A percentile compares a stretch with the other conserved stretches of the same genome.
phyloP scores from a whole-genome alignment of 345 rosid genomes.

The Psidium guajava region DNA sequence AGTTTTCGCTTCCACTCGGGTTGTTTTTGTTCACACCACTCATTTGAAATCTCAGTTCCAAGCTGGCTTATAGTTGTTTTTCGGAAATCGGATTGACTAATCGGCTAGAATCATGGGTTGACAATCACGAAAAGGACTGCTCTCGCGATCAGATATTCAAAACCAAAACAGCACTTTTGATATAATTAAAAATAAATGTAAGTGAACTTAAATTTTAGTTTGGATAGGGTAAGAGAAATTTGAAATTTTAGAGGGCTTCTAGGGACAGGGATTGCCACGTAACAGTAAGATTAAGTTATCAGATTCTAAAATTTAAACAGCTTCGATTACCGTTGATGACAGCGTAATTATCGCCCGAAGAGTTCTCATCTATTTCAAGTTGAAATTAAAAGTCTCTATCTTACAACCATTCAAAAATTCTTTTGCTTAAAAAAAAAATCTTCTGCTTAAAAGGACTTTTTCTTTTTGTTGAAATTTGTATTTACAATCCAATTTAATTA shows the following conservation, averaged over 20 bases:
- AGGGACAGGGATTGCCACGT: not conserved
- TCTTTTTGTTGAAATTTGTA: not conserved
- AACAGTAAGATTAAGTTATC: not conserved
- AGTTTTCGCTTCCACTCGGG: not conserved
- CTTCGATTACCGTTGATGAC: not conserved
- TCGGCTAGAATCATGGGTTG: not conserved
- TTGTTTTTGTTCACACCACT: not conserved
- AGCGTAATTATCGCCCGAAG: not conserved
- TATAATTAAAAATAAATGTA: not conserved
- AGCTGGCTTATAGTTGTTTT: not conserved
- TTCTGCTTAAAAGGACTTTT: not conserved
- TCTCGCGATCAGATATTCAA: not conserved
- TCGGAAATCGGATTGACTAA: not conserved
- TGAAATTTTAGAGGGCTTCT: not conserved
- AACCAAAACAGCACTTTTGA: not conserved
- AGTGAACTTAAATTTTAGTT: not conserved
- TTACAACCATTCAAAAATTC: not conserved
- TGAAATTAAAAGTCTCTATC: not conserved
- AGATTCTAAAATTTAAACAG: not conserved
- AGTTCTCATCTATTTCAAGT: not conserved
- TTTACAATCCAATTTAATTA: not conserved
- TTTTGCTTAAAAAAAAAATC: not conserved
- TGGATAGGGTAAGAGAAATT: not conserved
- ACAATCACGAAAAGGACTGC: not conserved
- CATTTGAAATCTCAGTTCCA: not conserved